Base-by-base conservation (phyloP, 83 land plant species). In the Diphasiastrum complanatum region DNA sequence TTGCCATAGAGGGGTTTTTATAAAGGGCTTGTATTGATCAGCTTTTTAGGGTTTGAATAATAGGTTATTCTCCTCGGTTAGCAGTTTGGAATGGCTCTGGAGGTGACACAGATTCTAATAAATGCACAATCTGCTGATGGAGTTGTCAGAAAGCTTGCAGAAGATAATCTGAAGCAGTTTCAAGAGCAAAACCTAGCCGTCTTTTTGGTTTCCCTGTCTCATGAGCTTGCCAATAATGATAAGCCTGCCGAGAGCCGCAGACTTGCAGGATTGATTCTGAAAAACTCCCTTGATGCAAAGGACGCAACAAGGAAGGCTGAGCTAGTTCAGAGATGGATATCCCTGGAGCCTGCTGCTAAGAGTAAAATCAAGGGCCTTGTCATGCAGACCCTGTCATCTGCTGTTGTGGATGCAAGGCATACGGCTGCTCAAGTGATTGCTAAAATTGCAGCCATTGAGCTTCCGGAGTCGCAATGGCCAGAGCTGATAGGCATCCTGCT, bases 241-340 rank as follows among this genome's bases (percentile, higher is more conserved):
- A 86, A 86, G 70, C 91, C 91, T 30, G 63, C 68, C 6, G 91
- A 86, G 23, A 86, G 88, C 38, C 79, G 91, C 32, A 84, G 68
- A 68, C 63, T 87, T 3, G 89, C 89, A 22, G 92, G 92, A 0
- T 58, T 86, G 60, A 66, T 86, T 19, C 75, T 86, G 16, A 86
- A 86, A 60, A 86, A 86, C 63, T 71, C 89, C 5, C 47, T 86
- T 75, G 91, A 86, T 79, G 91, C 91, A 26, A 86, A 86, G 64
- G 91, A 86, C 27, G 75, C 71, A 16, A 75, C 71, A 10, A 71
- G 85, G 30, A 86, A 86, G 51, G 65, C 47, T 62, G 89, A 86
- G 72, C 81, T 80, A 34, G 78, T 70, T 5, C 81, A 80, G 31
- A 68, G 76, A 68, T 86, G 91, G 91, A 57, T 80, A 32, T 47